A percentile compares a stretch with the other conserved stretches of the same genome.
Evolutionary conservation across 2,329 filamentous ascomycete species (phyloP).

Genomic region (Xylaria sp.): DNA sequence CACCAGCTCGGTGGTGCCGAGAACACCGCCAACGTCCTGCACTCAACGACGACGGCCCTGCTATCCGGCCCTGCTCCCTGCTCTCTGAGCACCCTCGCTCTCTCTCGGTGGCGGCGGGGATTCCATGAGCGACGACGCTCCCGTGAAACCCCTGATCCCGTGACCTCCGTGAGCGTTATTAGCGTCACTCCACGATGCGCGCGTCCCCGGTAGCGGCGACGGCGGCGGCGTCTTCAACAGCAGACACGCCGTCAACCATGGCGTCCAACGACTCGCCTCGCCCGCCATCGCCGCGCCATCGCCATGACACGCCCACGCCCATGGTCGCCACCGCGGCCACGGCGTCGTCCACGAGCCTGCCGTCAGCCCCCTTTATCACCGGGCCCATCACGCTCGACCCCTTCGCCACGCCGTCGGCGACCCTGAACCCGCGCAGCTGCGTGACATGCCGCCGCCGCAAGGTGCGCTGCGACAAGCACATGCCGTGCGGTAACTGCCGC

Average conservation of each 20-base stretch:
- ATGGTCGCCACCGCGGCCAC: background rate
- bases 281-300: constrained; percentile 22
- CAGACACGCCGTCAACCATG: constrained; percentile 33
- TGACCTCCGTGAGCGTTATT: background rate
- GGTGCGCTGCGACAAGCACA: constrained; percentile 81
- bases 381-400: constrained; percentile 50
- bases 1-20: constrained; percentile 3
- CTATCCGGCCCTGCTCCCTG: background rate
- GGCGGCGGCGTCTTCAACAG: constrained; percentile 20
- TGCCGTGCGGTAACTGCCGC: constrained; percentile 80
- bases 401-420: constrained; percentile 46
- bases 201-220: constrained; percentile 8
- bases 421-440: constrained; percentile 55
- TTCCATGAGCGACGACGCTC: constrained; percentile 11
- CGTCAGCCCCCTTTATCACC: constrained; percentile 37
- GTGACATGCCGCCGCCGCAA: constrained; percentile 66
- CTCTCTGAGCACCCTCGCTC: background rate
- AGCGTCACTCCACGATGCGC: background rate
- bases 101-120: background rate
- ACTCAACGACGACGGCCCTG: background rate
- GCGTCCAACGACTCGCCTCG: constrained; percentile 31
- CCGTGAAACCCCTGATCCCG: background rate
- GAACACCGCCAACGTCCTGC: constrained; percentile 12
- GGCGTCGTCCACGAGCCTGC: constrained; percentile 20
- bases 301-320: constrained; percentile 5